Conservation (phyloP, 257 asterid genomes). For the Datura wrightii region DNA sequence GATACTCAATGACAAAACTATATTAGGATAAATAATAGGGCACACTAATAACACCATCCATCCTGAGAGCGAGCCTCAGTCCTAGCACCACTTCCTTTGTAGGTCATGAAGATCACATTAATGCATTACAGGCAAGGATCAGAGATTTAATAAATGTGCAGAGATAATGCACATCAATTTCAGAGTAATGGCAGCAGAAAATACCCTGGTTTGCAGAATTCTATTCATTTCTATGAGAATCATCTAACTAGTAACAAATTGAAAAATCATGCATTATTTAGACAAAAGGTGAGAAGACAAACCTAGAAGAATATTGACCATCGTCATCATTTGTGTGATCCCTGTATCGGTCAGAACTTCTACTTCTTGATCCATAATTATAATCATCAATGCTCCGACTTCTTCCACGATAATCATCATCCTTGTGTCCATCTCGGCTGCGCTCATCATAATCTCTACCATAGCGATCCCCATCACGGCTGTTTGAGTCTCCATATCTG, state of each 20-base stretch:
- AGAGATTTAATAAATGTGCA: background rate
- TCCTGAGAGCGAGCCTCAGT: conserved; percentile 77
- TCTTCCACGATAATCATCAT: conserved; percentile 81
- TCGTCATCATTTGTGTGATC: conserved; percentile 70
- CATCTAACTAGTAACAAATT: background rate
- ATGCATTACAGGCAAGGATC: background rate
- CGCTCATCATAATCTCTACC: conserved; percentile 78
- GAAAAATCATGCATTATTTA: background rate
- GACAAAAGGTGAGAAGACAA: conserved; percentile 26
- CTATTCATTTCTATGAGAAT: background rate
- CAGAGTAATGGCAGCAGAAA: conserved; percentile 17
- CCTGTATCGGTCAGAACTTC: conserved; percentile 77
- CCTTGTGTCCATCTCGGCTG: conserved; percentile 75
- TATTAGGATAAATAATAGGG: background rate
- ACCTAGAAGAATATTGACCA: conserved; percentile 91
- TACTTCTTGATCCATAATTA: conserved; percentile 84
- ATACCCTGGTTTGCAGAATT: conserved; percentile 8
- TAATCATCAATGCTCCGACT: conserved; percentile 61
- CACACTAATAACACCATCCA: conserved; percentile 62
- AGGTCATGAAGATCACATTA: conserved; percentile 23
- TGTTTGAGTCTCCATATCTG: conserved; percentile 71
- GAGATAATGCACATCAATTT: conserved; percentile 1
- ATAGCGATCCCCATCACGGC: conserved; percentile 80
- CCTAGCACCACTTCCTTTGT: conserved; percentile 77
- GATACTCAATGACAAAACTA: background rate